Evolutionary conservation across 306 rosid species (phyloP).

Genomic region (Alnus rubra): DNA sequence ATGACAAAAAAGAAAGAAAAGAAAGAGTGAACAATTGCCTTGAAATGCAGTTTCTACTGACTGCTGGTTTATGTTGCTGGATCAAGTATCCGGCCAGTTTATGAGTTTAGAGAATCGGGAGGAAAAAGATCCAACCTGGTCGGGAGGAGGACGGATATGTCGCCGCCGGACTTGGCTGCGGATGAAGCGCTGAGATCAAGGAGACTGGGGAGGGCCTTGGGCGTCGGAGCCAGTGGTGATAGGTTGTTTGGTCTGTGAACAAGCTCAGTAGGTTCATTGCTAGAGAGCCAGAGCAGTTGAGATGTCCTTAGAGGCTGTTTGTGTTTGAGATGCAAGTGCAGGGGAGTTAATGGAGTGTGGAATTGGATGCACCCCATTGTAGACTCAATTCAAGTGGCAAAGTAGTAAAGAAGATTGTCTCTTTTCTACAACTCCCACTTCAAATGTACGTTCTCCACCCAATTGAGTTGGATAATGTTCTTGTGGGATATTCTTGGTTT

Average conservation of each 20-base stretch:
- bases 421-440: background rate
- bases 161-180: constrained; percentile 36
- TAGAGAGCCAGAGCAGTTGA: constrained; percentile 26
- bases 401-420: background rate
- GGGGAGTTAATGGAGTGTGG: constrained; percentile 36
- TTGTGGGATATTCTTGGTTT: background rate
- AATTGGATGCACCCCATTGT: constrained; percentile 45
- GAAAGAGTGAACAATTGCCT: background rate
- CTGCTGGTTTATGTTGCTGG: too few species aligned
- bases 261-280: constrained; percentile 2
- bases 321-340: constrained; percentile 24
- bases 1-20: background rate
- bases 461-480: constrained; percentile 20
- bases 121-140: constrained; percentile 36
- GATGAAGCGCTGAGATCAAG: constrained; percentile 33
- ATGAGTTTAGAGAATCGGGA: background rate
- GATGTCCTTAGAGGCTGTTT: constrained; percentile 24
- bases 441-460: background rate
- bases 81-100: too few species aligned
- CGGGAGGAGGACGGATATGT: constrained; percentile 40
- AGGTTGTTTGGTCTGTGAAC: constrained; percentile 19
- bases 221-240: constrained; percentile 15
- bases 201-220: constrained; percentile 44
- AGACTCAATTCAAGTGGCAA: background rate
- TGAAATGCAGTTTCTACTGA: background rate